Percentiles rank a stretch among this genome's conserved stretches.
Evolutionary conservation across 1,284 basidiomycete genomes (phyloP).

Genomic region (Cerrena zonata): DNA sequence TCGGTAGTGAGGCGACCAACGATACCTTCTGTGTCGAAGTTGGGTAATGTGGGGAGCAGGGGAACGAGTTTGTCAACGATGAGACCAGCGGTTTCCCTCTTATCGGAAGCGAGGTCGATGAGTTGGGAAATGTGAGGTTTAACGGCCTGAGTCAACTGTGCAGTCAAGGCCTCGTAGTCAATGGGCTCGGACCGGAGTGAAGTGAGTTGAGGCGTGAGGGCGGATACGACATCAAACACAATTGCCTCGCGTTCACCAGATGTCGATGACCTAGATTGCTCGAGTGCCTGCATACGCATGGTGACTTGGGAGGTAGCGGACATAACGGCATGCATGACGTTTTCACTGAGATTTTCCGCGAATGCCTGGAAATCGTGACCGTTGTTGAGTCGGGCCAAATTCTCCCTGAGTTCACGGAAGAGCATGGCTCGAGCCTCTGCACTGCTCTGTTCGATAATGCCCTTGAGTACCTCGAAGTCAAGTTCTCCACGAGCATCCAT

Average conservation of each 20-base stretch:
- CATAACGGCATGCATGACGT: conserved; percentile 52
- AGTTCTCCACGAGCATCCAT: conserved; percentile 69
- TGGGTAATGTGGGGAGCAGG: conserved; percentile 43
- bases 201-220: conserved; percentile 55
- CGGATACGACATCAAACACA: conserved; percentile 52
- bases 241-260: conserved; percentile 48
- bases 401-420: conserved; percentile 49
- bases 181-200: conserved; percentile 57
- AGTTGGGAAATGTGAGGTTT: conserved; percentile 82
- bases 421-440: conserved; percentile 52
- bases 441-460: conserved; percentile 62
- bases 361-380: conserved; percentile 25
- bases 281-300: conserved; percentile 52
- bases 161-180: conserved; percentile 72
- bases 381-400: conserved; percentile 30
- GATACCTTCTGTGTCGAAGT: conserved; percentile 51
- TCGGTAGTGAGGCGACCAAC: conserved; percentile 57
- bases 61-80: conserved; percentile 73
- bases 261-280: conserved; percentile 31
- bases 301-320: conserved; percentile 57
- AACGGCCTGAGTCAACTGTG: conserved; percentile 70
- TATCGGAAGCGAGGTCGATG: conserved; percentile 79
- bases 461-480: conserved; percentile 70
- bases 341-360: conserved; percentile 52
- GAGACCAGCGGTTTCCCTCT: conserved; percentile 74